These are phyloP conservation scores for Ganoderma lingzhi DNA, from an alignment of 1,284 basidiomycete species.

Conservation along the genomic window DNA sequence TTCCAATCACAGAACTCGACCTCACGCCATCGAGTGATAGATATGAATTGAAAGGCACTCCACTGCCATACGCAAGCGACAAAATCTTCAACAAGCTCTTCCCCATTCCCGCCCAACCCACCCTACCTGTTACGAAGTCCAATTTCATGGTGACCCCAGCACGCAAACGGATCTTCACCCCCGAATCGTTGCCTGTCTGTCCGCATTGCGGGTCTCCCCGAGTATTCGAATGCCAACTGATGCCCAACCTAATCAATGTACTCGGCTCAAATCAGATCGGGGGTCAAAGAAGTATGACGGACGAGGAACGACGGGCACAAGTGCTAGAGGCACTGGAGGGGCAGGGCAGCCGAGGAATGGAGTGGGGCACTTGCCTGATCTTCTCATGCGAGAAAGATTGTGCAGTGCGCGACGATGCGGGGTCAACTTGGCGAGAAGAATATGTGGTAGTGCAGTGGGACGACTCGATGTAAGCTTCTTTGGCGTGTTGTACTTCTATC, in stretches of 20 bases:
- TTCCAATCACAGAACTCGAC: background rate
- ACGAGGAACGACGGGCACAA: conserved; percentile 65
- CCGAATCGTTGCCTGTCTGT: conserved; percentile 61
- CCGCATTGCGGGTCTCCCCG: conserved; percentile 64
- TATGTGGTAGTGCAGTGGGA: conserved; percentile 80
- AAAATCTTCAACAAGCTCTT: conserved; percentile 74
- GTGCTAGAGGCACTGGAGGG: conserved; percentile 61
- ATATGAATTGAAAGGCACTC: conserved; percentile 79
- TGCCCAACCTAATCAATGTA: conserved; percentile 87
- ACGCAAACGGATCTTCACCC: conserved; percentile 58
- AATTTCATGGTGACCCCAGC: conserved; percentile 60
- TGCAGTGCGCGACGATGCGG: conserved; percentile 51
- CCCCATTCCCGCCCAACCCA: conserved; percentile 55
- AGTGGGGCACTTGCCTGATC: conserved; percentile 86
- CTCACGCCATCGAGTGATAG: conserved; percentile 46
- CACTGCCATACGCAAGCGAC: conserved; percentile 79
- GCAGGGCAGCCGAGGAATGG: conserved; percentile 65
- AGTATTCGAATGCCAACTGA: conserved; percentile 86
- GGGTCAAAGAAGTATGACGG: conserved; percentile 50
- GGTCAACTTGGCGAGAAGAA: conserved; percentile 75
- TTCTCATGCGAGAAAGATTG: conserved; percentile 84
- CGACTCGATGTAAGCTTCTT: conserved; percentile 23
- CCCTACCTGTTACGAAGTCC: conserved; percentile 61
- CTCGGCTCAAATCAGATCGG: conserved; percentile 45
- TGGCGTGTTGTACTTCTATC: background rate